Evolutionary conservation across 179 eudicot species (phyloP), one percentile per base, ranked within the genome.

Genomic region (Amaranthus tricolor): DNA sequence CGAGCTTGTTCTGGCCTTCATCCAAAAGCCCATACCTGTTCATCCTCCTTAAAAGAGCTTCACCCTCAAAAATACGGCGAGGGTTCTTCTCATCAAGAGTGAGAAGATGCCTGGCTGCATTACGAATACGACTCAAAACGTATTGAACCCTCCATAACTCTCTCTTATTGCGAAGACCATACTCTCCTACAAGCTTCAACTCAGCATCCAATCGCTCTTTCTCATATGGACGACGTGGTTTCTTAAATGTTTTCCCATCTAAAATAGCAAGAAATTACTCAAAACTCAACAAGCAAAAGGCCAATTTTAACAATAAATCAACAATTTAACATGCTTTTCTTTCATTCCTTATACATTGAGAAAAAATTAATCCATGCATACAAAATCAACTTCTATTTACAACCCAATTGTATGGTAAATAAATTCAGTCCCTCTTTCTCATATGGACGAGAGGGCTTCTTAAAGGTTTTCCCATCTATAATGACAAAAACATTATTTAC

Each of bases 81-180:
- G 97, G 89, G 70, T 90, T 87, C 90, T 90, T 91, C 87, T 91
- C 97, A 68, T 91, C 97, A 31, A 91, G 89, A 7, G 97, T 92
- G 40, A 92, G 86, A 76, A 92, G 95, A 72, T 82, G 87, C 82
- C 97, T 85, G 0, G 97, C 95, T 8, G 86, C 86, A 81, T 92
- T 90, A 60, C 93, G 88, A 66, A 91, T 91, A 31, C 90, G 89
- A 78, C 97, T 91, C 78, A 91, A 72, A 20, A 91, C 95, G 70
- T 87, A 90, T 64, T 91, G 97, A 63, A 90, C 93, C 86, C 97
- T 89, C 97, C 89, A 90, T 9, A 91, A 83, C 82, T 91, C 97
- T 64, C 95, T 88, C 85, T 91, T 91, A 82, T 89, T 86, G 14
- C 97, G 85, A 43, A 91, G 92, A 31, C 97, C 97, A 55, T 91